Percentiles rank a stretch among this genome's conserved stretches.
Evolutionary conservation across 768 basidiomycete species (phyloP).

Genomic region (Cantharellus anzutake): DNA sequence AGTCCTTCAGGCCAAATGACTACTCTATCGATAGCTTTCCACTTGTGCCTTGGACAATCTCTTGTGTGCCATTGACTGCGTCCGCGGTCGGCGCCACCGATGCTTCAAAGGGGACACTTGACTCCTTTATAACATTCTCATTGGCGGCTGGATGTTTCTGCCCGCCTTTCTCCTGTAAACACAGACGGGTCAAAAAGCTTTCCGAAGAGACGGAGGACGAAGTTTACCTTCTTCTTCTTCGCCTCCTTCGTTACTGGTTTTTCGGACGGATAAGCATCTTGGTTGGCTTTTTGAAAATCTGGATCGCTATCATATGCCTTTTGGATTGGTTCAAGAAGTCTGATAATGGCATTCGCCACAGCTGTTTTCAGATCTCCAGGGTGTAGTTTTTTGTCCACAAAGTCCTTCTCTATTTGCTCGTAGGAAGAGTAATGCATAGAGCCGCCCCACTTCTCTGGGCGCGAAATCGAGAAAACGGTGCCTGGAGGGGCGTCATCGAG

Average conservation of each 20-base stretch:
- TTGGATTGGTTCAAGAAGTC: slow-evolving; percentile 63
- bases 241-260: slow-evolving; percentile 6
- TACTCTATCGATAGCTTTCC: background rate
- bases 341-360: slow-evolving; percentile 53
- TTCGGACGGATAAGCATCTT: slow-evolving; percentile 57
- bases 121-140: background rate
- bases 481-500: slow-evolving; percentile 54
- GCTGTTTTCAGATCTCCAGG: slow-evolving; percentile 77
- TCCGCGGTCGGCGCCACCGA: no score
- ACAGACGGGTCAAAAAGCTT: background rate
- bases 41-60: background rate
- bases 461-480: slow-evolving; percentile 58
- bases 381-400: slow-evolving; percentile 57
- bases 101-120: no score
- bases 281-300: slow-evolving; percentile 64
- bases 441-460: slow-evolving; percentile 60
- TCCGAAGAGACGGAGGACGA: no score
- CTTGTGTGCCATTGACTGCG: no score
- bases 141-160: background rate
- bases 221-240: slow-evolving; percentile 37
- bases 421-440: slow-evolving; percentile 52
- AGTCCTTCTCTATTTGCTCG: slow-evolving; percentile 51
- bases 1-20: background rate
- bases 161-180: background rate
- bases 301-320: slow-evolving; percentile 53